These are phyloP conservation scores for Acanthamoeba royreba DNA, from an alignment of 208 protist species.

Conservation along the genomic window DNA sequence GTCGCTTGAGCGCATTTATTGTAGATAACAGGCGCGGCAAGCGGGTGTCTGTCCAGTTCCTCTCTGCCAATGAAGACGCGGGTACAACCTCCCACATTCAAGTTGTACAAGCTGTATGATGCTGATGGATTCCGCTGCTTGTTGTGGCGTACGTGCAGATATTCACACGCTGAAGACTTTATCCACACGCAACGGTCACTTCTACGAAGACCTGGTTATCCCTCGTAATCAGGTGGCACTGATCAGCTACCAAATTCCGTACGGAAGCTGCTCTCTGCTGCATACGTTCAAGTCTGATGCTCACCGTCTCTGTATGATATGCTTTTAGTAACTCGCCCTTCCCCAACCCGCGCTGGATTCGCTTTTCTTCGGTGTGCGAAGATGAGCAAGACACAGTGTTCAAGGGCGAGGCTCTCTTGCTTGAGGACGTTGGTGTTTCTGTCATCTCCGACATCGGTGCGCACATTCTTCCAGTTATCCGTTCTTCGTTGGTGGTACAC, in stretches of 20 bases:
- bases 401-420: conserved; percentile 19
- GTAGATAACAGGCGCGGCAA: conserved; percentile 28
- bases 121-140: not conserved
- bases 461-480: not conserved
- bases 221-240: not conserved
- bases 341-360: not conserved
- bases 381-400: conserved; percentile 24
- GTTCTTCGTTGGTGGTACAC: too few relatives aligned
- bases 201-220: conserved; percentile 22
- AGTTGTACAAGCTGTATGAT: not conserved
- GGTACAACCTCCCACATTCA: too few relatives aligned
- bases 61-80: not conserved
- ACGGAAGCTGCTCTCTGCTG: not conserved
- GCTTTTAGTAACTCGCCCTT: not conserved
- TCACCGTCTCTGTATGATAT: not conserved
- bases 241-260: conserved; percentile 16
- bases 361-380: not conserved
- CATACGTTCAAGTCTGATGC: not conserved
- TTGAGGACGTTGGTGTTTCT: conserved; percentile 3
- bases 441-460: conserved; percentile 41
- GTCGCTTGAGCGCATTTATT: not conserved
- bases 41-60: not conserved
- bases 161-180: not conserved
- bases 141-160: not conserved
- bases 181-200: not conserved